A percentile compares a stretch with the other conserved stretches of the same genome.
phyloP scores from a whole-genome alignment of 139 green algal species.

The Dunaliella sp. region DNA sequence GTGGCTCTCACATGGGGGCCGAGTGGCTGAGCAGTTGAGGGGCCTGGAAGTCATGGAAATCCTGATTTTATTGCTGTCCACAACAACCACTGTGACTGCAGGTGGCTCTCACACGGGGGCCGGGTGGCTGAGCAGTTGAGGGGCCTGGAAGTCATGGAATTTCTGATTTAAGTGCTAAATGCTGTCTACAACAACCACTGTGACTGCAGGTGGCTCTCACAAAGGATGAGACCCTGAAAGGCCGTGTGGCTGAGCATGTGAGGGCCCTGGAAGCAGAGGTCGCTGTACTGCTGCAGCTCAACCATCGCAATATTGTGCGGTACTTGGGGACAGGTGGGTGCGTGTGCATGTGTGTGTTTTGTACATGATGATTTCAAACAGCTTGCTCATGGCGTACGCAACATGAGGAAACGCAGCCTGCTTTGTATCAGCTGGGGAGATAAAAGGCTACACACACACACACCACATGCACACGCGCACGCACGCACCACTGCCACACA shows the following conservation, averaged over 20 bases:
- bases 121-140: constrained; percentile 70
- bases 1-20: constrained; percentile 50
- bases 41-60: too few species aligned
- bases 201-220: constrained; percentile 64
- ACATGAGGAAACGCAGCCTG: too few species aligned
- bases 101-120: constrained; percentile 52
- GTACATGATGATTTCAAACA: too few species aligned
- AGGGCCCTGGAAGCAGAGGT: constrained; percentile 83
- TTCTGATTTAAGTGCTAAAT: too few species aligned
- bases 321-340: constrained; percentile 82
- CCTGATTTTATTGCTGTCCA: too few species aligned
- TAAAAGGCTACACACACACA: neutral
- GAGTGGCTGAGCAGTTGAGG: constrained; percentile 69
- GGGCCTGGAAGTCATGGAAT: too few species aligned
- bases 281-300: constrained; percentile 69
- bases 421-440: too few species aligned
- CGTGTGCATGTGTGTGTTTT: too few species aligned
- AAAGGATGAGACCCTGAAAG: constrained; percentile 46
- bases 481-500: neutral
- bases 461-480: neutral
- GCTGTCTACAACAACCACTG: too few species aligned
- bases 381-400: too few species aligned
- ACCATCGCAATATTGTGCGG: constrained; percentile 91
- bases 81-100: too few species aligned
- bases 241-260: constrained; percentile 67